A percentile compares a stretch with the other conserved stretches of the same genome.
Conservation (phyloP, 2,329 filamentous ascomycete species). For the Apiospora sp. region DNA sequence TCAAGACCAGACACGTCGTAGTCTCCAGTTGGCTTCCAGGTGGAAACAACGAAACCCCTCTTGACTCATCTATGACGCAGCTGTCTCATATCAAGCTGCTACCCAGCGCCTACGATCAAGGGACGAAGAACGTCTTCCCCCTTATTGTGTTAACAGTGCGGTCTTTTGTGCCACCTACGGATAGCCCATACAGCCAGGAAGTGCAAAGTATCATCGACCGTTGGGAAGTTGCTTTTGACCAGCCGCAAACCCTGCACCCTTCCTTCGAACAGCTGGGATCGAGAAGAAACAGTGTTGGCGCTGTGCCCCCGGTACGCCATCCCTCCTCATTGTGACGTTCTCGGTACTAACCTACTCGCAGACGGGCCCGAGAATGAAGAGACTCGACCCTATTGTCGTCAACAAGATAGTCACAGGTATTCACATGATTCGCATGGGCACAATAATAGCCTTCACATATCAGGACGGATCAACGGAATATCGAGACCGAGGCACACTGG, state of each 20-base stretch:
- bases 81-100: constrained; percentile 81
- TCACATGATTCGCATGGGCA: constrained; percentile 74
- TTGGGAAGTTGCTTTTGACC: constrained; percentile 80
- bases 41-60: constrained; percentile 50
- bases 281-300: constrained; percentile 62
- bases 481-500: constrained; percentile 77
- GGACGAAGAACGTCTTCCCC: constrained; percentile 61
- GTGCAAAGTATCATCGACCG: constrained; percentile 79
- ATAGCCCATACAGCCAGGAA: constrained; percentile 67
- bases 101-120: constrained; percentile 68
- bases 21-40: constrained; percentile 64
- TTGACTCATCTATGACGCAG: constrained; percentile 63
- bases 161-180: constrained; percentile 63
- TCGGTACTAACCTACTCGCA: background rate
- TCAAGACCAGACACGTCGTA: constrained; percentile 64
- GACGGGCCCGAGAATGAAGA: constrained; percentile 55
- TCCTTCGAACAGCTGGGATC: constrained; percentile 78
- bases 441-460: constrained; percentile 74
- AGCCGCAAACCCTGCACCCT: constrained; percentile 71
- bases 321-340: constrained; percentile 8
- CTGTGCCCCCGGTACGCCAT: constrained; percentile 34
- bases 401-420: constrained; percentile 77
- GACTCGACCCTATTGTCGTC: constrained; percentile 71
- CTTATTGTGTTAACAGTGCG: constrained; percentile 78
- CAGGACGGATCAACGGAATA: constrained; percentile 85